Conservation (phyloP, 1,284 basidiomycete genomes). For the Porodaedalea pini region DNA sequence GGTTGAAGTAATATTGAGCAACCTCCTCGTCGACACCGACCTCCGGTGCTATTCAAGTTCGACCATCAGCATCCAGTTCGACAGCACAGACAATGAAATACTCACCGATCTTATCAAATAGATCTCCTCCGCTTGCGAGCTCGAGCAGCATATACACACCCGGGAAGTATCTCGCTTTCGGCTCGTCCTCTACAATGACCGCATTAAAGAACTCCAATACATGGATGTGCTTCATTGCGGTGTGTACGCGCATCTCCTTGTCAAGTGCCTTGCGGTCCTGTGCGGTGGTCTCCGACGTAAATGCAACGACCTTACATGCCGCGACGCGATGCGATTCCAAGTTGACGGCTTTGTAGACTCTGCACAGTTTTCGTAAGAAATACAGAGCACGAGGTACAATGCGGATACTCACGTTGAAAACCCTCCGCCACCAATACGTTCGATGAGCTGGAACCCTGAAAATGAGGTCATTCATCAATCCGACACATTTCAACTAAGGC, state of each 20-base stretch:
- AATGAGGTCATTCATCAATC: neutral
- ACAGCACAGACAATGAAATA: neutral
- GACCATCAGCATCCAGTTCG: neutral
- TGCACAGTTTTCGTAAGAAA: conserved; percentile 32
- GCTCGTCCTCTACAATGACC: conserved; percentile 68
- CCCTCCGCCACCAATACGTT: conserved; percentile 80
- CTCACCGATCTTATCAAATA: conserved; percentile 97
- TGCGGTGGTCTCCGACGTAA: conserved; percentile 57
- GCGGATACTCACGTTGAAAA: conserved; percentile 65
- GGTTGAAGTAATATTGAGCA: conserved; percentile 89
- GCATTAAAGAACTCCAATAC: conserved; percentile 85
- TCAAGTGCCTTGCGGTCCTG: conserved; percentile 77
- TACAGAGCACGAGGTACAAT: neutral
- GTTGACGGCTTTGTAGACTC: conserved; percentile 81
- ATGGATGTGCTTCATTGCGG: conserved; percentile 75
- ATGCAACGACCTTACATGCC: conserved; percentile 80
- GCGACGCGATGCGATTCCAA: conserved; percentile 62
- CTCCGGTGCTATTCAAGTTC: conserved; percentile 66
- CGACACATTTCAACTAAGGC: neutral
- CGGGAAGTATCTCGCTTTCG: conserved; percentile 57
- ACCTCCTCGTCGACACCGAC: conserved; percentile 85
- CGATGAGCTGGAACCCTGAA: conserved; percentile 65
- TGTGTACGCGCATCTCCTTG: conserved; percentile 92
- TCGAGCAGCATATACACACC: conserved; percentile 93
- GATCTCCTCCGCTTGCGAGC: conserved; percentile 88